phyloP scores from a whole-genome alignment of 148 eudicot species.

The Heliosperma pusillum region DNA sequence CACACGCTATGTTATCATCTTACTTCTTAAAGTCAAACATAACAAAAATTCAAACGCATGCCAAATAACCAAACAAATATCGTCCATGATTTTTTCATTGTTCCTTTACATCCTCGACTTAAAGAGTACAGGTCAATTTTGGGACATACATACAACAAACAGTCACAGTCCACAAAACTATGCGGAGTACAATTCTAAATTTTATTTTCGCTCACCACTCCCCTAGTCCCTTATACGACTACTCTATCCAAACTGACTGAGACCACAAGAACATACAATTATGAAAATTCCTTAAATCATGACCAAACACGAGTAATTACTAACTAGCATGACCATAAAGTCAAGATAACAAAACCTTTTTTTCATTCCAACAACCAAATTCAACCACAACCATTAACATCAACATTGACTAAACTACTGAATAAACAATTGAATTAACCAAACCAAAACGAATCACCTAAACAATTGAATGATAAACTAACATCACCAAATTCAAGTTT shows the following conservation, averaged over 20 bases:
- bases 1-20: background rate
- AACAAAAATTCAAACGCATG: background rate
- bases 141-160: background rate
- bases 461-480: background rate
- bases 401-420: no score
- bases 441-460: no score
- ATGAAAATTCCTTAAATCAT: background rate
- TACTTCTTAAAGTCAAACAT: conserved; percentile 16
- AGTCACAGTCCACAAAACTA: background rate
- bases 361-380: background rate
- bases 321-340: background rate
- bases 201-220: background rate
- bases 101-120: background rate
- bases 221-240: background rate
- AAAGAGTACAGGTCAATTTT: background rate
- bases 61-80: conserved; percentile 4
- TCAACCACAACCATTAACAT: no score
- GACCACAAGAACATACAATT: background rate
- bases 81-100: conserved; percentile 2
- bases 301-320: background rate
- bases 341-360: background rate
- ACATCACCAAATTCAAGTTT: background rate
- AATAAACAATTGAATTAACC: no score
- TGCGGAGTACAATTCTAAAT: background rate
- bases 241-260: background rate